A percentile compares a stretch with the other conserved stretches of the same genome.
phyloP scores from a whole-genome alignment of 768 basidiomycete genomes.

The Hygrocybe coccinea region DNA sequence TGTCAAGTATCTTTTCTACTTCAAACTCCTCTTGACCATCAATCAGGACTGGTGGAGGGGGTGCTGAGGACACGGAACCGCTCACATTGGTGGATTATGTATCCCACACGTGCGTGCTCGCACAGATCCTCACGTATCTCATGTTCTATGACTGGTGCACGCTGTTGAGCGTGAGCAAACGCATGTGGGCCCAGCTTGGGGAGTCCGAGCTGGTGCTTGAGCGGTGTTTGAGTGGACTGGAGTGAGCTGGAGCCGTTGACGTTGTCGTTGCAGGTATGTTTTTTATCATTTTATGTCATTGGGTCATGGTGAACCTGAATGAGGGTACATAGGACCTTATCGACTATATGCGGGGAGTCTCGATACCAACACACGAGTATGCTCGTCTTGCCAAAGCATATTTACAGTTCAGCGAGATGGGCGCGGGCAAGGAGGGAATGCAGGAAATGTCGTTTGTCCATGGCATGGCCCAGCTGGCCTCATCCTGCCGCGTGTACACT shows the following conservation, averaged over 20 bases:
- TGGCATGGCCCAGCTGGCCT: slow-evolving; percentile 48
- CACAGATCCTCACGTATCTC: slow-evolving; percentile 51
- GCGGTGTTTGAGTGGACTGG: slow-evolving; percentile 56
- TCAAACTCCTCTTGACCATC: slow-evolving; percentile 8
- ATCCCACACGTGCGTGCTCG: slow-evolving; percentile 47
- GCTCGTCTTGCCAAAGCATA: slow-evolving; percentile 54
- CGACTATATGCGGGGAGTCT: slow-evolving; percentile 76
- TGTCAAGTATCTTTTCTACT: slow-evolving; percentile 13
- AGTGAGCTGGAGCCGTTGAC: slow-evolving; percentile 58
- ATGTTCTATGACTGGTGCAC: slow-evolving; percentile 68
- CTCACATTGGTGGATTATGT: slow-evolving; percentile 58
- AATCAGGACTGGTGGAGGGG: slow-evolving; percentile 9
- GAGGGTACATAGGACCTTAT: slow-evolving; percentile 80
- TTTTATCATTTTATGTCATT: too few relatives aligned
- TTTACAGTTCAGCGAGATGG: slow-evolving; percentile 41
- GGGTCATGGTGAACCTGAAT: too few relatives aligned
- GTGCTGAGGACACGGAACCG: slow-evolving; percentile 16
- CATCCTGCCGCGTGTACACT: slow-evolving; percentile 69
- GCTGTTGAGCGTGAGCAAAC: slow-evolving; percentile 53
- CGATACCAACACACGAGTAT: slow-evolving; percentile 70
- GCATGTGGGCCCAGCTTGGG: slow-evolving; percentile 45
- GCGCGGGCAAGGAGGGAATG: background rate
- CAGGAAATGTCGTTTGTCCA: slow-evolving; percentile 18
- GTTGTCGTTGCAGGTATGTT: slow-evolving; percentile 54
- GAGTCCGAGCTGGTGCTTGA: slow-evolving; percentile 62